A percentile compares a stretch with the other conserved stretches of the same genome.
These are phyloP conservation scores for Aspergillus jensenii DNA, from an alignment of 2,329 filamentous ascomycete genomes.

Conservation along the genomic window DNA sequence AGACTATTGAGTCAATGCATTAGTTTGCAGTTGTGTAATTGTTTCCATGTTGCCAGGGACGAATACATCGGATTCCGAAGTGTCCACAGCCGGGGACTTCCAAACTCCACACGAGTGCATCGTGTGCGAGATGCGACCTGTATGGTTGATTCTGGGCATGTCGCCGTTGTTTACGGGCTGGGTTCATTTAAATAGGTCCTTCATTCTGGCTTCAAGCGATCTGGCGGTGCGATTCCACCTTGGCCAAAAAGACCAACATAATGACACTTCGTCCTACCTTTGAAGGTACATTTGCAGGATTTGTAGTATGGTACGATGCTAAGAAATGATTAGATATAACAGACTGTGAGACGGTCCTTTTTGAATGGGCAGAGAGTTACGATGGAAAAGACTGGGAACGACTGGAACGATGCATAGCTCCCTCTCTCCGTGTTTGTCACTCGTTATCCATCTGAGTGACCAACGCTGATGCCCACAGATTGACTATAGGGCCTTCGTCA, in stretches of 20 bases:
- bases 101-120: too few relatives aligned
- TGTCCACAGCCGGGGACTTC: not conserved
- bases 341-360: not conserved
- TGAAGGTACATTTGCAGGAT: not conserved
- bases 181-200: not conserved
- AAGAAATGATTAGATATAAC: not conserved
- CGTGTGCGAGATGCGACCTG: too few relatives aligned
- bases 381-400: conserved; percentile 9
- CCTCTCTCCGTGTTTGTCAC: conserved; percentile 1
- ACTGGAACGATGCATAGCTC: conserved; percentile 2
- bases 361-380: conserved; percentile 12
- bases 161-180: too few relatives aligned
- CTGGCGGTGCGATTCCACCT: not conserved
- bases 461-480: conserved; percentile 45
- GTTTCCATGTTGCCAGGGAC: too few relatives aligned
- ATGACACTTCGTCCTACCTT: conserved; percentile 22
- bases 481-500: conserved; percentile 65
- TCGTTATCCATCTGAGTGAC: not conserved
- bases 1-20: not conserved
- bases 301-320: not conserved
- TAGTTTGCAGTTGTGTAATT: not conserved
- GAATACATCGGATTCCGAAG: not conserved
- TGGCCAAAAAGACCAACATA: not conserved
- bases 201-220: not conserved
- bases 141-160: too few relatives aligned